Evolutionary conservation across 2,329 filamentous ascomycete genomes (phyloP).

Genomic region (Neocatenulostroma microsporum): DNA sequence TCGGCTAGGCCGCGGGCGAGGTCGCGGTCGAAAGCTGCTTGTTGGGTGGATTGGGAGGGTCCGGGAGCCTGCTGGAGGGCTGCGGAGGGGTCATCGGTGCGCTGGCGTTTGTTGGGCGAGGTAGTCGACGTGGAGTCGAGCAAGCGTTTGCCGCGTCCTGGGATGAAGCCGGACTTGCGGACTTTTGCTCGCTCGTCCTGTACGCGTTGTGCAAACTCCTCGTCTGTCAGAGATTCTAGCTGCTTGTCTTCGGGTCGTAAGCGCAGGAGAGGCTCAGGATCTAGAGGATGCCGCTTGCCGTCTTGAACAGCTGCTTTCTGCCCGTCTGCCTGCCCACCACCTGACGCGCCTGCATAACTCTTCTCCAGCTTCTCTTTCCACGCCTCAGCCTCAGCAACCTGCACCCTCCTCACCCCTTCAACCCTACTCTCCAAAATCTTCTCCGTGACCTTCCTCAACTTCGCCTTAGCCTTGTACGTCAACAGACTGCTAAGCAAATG

Average conservation of each 20-base stretch:
- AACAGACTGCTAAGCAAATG: conserved; percentile 76
- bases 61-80: too few relatives aligned
- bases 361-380: conserved; percentile 46
- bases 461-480: conserved; percentile 87
- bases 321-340: too few relatives aligned
- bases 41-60: conserved; percentile 1
- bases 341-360: too few relatives aligned
- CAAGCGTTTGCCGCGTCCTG: conserved; percentile 44
- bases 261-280: too few relatives aligned
- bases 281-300: too few relatives aligned
- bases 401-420: conserved; percentile 56
- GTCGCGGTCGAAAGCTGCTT: conserved; percentile 58
- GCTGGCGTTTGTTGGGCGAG: conserved; percentile 19
- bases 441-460: conserved; percentile 68
- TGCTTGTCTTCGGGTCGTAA: too few relatives aligned
- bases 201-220: conserved; percentile 50
- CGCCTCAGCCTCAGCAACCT: conserved; percentile 57
- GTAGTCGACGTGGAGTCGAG: background rate
- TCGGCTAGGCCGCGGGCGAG: conserved; percentile 84
- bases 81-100: conserved; percentile 19
- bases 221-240: conserved; percentile 53
- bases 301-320: too few relatives aligned
- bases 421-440: conserved; percentile 64
- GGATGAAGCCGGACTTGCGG: conserved; percentile 60
- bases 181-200: conserved; percentile 54